Conservation (phyloP, 495 filamentous ascomycete species). For the Amphirosellinia nigrospora region DNA sequence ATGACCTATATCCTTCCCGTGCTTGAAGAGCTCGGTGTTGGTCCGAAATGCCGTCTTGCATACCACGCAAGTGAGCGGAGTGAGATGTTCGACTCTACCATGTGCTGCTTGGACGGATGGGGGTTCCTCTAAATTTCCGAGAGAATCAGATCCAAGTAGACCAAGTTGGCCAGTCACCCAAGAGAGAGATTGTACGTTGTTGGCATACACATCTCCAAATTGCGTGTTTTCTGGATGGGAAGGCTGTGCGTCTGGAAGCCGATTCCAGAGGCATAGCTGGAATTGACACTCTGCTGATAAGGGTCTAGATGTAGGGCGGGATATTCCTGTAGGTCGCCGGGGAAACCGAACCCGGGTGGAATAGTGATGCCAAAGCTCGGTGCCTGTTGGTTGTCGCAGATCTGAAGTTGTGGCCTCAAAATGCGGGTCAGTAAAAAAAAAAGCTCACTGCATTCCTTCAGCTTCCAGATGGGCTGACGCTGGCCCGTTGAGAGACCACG, state of each 20-base stretch:
- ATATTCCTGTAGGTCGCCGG: too few relatives aligned
- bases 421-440: conserved; percentile 5
- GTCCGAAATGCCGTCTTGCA: not conserved
- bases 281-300: too few relatives aligned
- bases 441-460: not conserved
- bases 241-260: too few relatives aligned
- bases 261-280: too few relatives aligned
- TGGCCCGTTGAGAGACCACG: not conserved
- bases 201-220: not conserved
- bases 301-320: too few relatives aligned
- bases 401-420: conserved; percentile 13
- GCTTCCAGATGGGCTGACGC: not conserved
- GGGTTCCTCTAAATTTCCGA: not conserved
- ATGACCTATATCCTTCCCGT: not conserved
- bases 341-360: too few relatives aligned
- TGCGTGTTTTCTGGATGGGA: too few relatives aligned
- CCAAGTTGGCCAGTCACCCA: not conserved
- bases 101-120: not conserved
- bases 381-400: too few relatives aligned
- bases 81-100: not conserved
- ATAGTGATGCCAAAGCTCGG: too few relatives aligned
- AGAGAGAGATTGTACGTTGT: not conserved
- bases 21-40: not conserved
- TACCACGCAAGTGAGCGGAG: not conserved
- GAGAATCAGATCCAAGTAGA: not conserved